phyloP scores from a whole-genome alignment of 2,329 filamentous ascomycete genomes.

The Xylaria sp. region DNA sequence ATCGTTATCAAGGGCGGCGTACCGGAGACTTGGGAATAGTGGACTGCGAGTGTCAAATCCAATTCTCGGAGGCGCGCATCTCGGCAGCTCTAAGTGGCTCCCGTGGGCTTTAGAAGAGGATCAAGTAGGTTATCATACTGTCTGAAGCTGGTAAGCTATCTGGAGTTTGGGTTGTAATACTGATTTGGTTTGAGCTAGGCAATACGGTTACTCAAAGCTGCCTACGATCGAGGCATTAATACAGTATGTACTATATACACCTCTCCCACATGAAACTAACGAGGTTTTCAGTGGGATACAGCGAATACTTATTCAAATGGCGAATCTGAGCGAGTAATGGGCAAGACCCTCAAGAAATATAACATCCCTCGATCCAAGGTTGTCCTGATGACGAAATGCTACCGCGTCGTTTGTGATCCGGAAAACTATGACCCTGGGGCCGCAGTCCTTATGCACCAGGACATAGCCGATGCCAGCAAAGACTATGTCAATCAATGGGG shows the following conservation, averaged over 20 bases:
- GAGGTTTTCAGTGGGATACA: constrained; percentile 18
- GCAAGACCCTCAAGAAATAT: constrained; percentile 30
- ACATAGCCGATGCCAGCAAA: constrained; percentile 13
- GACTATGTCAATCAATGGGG: constrained; percentile 39
- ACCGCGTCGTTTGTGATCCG: constrained; percentile 17
- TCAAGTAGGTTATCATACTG: constrained; percentile 51
- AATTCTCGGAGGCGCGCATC: constrained; percentile 73
- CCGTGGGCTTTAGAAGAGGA: constrained; percentile 69
- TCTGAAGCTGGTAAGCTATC: neutral
- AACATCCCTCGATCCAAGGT: constrained; percentile 31
- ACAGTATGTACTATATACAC: constrained; percentile 1
- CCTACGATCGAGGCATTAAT: constrained; percentile 24
- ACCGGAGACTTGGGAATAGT: constrained; percentile 66
- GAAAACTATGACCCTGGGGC: neutral
- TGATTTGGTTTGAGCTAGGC: constrained; percentile 1
- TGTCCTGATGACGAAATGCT: constrained; percentile 31
- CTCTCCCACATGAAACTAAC: neutral
- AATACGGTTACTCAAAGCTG: constrained; percentile 14
- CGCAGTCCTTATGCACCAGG: neutral
- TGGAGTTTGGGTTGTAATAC: neutral
- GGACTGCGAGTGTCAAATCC: constrained; percentile 72
- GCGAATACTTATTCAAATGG: constrained; percentile 32
- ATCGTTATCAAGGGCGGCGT: constrained; percentile 56
- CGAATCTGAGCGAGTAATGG: constrained; percentile 26
- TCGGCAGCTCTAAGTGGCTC: constrained; percentile 64